Conservation (phyloP, 2,329 filamentous ascomycete genomes). For the Ophiostoma fasciatum region DNA sequence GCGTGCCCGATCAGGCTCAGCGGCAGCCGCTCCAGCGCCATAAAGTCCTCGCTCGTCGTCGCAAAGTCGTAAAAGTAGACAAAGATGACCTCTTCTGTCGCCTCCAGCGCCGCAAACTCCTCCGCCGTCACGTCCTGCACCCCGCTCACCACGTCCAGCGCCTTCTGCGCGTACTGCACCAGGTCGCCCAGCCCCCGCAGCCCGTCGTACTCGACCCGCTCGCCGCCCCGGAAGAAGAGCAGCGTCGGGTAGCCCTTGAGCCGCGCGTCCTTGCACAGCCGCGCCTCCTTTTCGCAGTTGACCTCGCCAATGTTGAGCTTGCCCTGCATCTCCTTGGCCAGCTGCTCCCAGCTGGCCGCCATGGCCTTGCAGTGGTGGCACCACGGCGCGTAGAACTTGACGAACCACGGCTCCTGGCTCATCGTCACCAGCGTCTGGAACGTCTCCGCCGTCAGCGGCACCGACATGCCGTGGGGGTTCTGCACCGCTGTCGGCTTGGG, state of each 20-base stretch:
- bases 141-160: constrained; percentile 59
- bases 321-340: constrained; percentile 83
- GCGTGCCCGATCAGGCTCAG: constrained; percentile 82
- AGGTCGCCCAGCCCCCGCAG: constrained; percentile 86
- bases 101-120: constrained; percentile 67
- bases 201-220: constrained; percentile 85
- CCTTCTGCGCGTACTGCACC: constrained; percentile 72
- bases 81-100: constrained; percentile 92
- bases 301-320: constrained; percentile 88
- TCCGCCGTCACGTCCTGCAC: constrained; percentile 68
- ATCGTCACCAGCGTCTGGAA: constrained; percentile 79
- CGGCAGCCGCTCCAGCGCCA: constrained; percentile 71
- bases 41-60: constrained; percentile 83
- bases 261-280: constrained; percentile 82
- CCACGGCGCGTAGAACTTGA: constrained; percentile 98
- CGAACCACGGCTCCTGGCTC: constrained; percentile 86
- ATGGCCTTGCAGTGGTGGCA: constrained; percentile 91
- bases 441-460: constrained; percentile 63
- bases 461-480: constrained; percentile 63
- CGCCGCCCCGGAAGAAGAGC: constrained; percentile 80
- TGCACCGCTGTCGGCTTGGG: constrained; percentile 40
- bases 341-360: constrained; percentile 76
- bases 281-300: constrained; percentile 75
- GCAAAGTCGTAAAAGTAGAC: constrained; percentile 96
- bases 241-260: constrained; percentile 77